Conservation (phyloP, 2,329 filamentous ascomycete species). For the Colletotrichum sp. region DNA sequence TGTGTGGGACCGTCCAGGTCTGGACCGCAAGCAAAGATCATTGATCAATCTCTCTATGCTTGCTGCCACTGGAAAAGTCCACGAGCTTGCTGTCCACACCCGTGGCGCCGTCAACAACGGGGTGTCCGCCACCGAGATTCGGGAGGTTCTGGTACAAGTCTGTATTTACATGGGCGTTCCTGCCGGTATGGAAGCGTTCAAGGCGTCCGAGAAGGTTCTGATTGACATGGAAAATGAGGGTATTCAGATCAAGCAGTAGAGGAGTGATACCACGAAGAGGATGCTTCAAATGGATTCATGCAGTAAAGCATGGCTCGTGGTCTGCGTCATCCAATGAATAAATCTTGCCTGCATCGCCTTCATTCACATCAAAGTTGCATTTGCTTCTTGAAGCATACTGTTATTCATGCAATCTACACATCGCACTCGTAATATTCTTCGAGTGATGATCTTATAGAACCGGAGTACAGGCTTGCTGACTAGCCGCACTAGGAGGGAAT, state of each 20-base stretch:
- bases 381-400: neutral
- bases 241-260: neutral
- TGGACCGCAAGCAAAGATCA: conserved; percentile 62
- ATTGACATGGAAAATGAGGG: neutral
- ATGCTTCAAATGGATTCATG: neutral
- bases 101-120: conserved; percentile 67
- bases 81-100: conserved; percentile 64
- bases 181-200: conserved; percentile 24
- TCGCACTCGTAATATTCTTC: neutral
- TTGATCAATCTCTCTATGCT: conserved; percentile 71
- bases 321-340: neutral
- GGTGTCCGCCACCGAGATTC: conserved; percentile 54
- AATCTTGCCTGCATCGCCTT: neutral
- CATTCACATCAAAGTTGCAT: neutral
- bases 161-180: conserved; percentile 45
- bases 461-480: neutral
- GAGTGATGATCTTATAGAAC: neutral
- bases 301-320: neutral
- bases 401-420: fast-evolving
- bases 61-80: conserved; percentile 58
- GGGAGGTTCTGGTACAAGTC: conserved; percentile 56
- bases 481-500: fast-evolving
- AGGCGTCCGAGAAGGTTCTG: neutral
- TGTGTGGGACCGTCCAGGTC: conserved; percentile 65
- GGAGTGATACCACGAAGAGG: neutral